phyloP scores from a whole-genome alignment of 2,329 filamentous ascomycete genomes.

The Fusarium sp. region DNA sequence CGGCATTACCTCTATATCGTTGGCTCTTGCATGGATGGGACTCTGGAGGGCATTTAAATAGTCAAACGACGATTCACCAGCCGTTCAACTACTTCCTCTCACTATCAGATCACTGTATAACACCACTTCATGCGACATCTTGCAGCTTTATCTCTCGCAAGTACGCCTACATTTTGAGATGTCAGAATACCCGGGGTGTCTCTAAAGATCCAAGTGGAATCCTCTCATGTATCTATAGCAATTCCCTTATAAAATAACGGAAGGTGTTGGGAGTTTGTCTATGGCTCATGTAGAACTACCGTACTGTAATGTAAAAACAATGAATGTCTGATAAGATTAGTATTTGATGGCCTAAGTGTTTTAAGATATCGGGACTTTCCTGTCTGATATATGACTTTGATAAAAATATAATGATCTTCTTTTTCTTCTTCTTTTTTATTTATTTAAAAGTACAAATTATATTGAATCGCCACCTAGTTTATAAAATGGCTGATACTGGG shows the following conservation, averaged over 20 bases:
- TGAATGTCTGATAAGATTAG: background rate
- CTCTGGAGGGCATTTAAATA: slow-evolving; percentile 72
- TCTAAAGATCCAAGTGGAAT: background rate
- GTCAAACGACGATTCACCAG: background rate
- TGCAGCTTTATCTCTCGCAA: background rate
- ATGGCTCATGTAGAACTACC: background rate
- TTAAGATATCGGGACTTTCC: background rate
- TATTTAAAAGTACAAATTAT: background rate
- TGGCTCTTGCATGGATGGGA: slow-evolving; percentile 75
- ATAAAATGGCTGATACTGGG: background rate
- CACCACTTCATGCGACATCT: background rate
- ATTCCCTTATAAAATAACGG: background rate
- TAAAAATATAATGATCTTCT: background rate
- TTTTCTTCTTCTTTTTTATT: background rate
- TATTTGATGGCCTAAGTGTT: background rate
- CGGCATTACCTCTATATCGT: slow-evolving; percentile 75
- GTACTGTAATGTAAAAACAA: background rate
- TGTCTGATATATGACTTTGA: background rate
- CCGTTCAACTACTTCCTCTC: slow-evolving; percentile 23
- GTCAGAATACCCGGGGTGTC: background rate
- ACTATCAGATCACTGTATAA: background rate
- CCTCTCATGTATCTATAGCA: background rate
- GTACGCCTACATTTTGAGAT: background rate
- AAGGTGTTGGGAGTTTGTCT: slow-evolving; percentile 5
- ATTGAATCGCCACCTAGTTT: background rate